Percentiles rank a stretch among this genome's conserved stretches.
Evolutionary conservation across 805 yeast species (phyloP).

Genomic region (Kodamaea neixiangensis): DNA sequence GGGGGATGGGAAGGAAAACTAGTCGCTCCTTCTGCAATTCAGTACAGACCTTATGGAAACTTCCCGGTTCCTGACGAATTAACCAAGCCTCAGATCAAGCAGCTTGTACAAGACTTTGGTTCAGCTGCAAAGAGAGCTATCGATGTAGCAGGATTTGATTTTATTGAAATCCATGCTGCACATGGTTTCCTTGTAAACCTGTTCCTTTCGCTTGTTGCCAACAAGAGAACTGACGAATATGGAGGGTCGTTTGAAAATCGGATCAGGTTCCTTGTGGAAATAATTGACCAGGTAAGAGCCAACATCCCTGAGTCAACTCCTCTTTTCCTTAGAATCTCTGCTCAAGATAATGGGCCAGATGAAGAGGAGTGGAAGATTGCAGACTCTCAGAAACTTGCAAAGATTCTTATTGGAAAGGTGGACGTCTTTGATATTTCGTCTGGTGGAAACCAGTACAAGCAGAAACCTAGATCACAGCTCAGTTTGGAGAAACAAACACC

Average conservation of each 20-base stretch:
- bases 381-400: constrained; percentile 45
- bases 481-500: not conserved
- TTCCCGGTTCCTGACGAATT: constrained; percentile 42
- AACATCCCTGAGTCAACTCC: constrained; percentile 43
- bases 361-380: constrained; percentile 44
- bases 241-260: constrained; percentile 46
- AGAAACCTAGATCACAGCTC: constrained; percentile 23
- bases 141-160: constrained; percentile 41
- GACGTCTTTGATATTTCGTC: constrained; percentile 58
- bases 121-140: constrained; percentile 50
- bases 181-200: constrained; percentile 43
- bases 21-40: constrained; percentile 49
- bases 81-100: constrained; percentile 42
- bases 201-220: constrained; percentile 45
- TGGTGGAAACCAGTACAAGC: constrained; percentile 47
- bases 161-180: constrained; percentile 44
- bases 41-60: constrained; percentile 30
- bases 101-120: constrained; percentile 42
- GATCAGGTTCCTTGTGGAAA: constrained; percentile 42
- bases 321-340: constrained; percentile 50
- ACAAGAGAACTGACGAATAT: constrained; percentile 34
- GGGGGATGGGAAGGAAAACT: constrained; percentile 48
- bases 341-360: constrained; percentile 38
- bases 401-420: constrained; percentile 40
- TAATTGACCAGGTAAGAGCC: constrained; percentile 42